phyloP scores from a whole-genome alignment of 495 filamentous ascomycete genomes.

The Emericellopsis terricola region DNA sequence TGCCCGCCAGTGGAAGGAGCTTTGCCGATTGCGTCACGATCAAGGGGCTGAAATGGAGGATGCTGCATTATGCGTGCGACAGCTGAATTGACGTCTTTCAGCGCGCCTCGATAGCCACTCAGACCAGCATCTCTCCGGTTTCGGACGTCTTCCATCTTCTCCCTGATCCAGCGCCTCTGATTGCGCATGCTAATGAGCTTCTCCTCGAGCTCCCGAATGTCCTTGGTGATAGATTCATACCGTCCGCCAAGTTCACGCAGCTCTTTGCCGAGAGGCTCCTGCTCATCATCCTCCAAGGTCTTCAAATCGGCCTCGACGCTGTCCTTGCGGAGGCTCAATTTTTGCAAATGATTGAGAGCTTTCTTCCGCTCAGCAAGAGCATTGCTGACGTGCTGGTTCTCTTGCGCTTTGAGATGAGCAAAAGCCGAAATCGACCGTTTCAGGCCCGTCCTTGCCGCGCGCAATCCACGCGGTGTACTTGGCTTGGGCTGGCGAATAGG shows the following conservation, averaged over 20 bases:
- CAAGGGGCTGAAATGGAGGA: slow-evolving; percentile 28
- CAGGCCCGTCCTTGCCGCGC: slow-evolving; percentile 52
- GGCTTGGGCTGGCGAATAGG: slow-evolving; percentile 43
- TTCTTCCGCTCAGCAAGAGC: slow-evolving; percentile 39
- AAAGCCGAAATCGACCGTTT: slow-evolving; percentile 53
- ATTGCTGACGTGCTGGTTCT: slow-evolving; percentile 38
- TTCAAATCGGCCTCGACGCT: slow-evolving; percentile 23
- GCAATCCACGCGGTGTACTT: slow-evolving; percentile 36
- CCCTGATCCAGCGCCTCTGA: slow-evolving; percentile 38
- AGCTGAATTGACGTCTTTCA: slow-evolving; percentile 60
- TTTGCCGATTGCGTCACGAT: slow-evolving; percentile 10
- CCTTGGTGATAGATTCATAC: slow-evolving; percentile 29
- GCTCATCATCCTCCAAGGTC: slow-evolving; percentile 18
- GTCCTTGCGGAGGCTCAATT: slow-evolving; percentile 34
- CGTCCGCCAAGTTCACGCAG: slow-evolving; percentile 23
- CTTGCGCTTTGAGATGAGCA: slow-evolving; percentile 51
- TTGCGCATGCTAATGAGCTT: slow-evolving; percentile 50
- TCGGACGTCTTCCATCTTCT: slow-evolving; percentile 40
- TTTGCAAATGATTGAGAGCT: slow-evolving; percentile 41
- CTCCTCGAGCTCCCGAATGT: slow-evolving; percentile 40
- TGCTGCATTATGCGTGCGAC: slow-evolving; percentile 55
- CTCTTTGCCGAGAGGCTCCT: slow-evolving; percentile 11
- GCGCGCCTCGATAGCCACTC: slow-evolving; percentile 30
- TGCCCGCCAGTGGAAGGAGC: slow-evolving; percentile 14
- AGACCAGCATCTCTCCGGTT: slow-evolving; percentile 36